Conservation (phyloP, 1,139 yeast genomes). For the Wickerhamomyces sp. region DNA sequence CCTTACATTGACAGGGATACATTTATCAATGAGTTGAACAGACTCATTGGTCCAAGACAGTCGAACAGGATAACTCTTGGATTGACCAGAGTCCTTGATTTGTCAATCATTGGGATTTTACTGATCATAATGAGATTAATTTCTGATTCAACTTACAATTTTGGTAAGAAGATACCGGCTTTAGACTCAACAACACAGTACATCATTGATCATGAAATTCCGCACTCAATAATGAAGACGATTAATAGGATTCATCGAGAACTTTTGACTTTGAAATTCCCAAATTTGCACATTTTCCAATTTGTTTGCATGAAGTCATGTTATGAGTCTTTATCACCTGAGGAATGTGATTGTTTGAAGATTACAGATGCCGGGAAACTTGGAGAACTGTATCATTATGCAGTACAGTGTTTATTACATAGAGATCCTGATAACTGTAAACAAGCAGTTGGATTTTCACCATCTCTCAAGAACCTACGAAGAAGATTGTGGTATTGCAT, state of each 20-base stretch:
- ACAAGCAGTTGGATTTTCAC: background rate
- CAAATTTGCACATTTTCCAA: constrained; percentile 16
- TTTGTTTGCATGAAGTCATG: constrained; percentile 12
- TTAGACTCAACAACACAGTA: constrained; percentile 9
- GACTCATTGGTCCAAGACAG: constrained; percentile 13
- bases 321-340: constrained; percentile 17
- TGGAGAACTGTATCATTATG: constrained; percentile 19
- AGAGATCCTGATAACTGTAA: constrained; percentile 17
- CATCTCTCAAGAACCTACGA: constrained; percentile 9
- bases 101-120: constrained; percentile 16
- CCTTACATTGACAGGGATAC: constrained; percentile 17
- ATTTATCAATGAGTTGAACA: constrained; percentile 5
- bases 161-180: constrained; percentile 5
- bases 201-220: constrained; percentile 13
- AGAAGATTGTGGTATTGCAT: constrained; percentile 22
- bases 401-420: constrained; percentile 15
- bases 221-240: constrained; percentile 5
- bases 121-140: constrained; percentile 19
- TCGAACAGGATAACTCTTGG: constrained; percentile 2
- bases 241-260: constrained; percentile 13
- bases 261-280: constrained; percentile 8
- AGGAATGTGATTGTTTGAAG: constrained; percentile 20
- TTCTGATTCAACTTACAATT: constrained; percentile 16
- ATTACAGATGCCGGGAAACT: constrained; percentile 11
- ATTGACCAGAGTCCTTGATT: constrained; percentile 12